Conservation (phyloP, 768 basidiomycete species). For the Pulveroboletus sp. region DNA sequence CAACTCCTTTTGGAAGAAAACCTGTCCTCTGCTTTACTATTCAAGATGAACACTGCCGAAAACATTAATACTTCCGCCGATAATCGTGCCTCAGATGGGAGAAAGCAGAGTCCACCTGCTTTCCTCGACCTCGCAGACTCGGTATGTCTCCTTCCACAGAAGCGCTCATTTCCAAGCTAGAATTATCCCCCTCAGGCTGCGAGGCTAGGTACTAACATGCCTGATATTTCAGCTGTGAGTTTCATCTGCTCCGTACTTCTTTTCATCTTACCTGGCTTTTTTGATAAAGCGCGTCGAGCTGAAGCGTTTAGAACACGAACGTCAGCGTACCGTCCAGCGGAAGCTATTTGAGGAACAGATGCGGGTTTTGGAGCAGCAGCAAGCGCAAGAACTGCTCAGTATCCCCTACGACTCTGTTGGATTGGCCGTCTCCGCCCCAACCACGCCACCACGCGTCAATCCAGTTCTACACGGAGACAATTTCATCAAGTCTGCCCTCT, state of each 20-base stretch:
- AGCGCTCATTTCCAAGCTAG: slow-evolving; percentile 7
- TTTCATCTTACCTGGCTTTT: slow-evolving; percentile 6
- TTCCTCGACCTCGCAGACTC: slow-evolving; percentile 93
- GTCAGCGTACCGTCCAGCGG: slow-evolving; percentile 80
- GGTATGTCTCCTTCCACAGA: slow-evolving; percentile 44
- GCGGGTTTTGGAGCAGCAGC: slow-evolving; percentile 87
- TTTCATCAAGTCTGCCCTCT: slow-evolving; percentile 38
- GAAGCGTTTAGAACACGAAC: slow-evolving; percentile 82
- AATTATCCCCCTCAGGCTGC: slow-evolving; percentile 50
- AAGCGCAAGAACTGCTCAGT: slow-evolving; percentile 77
- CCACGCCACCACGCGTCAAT: slow-evolving; percentile 79
- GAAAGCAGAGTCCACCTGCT: slow-evolving; percentile 85
- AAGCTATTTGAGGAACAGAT: slow-evolving; percentile 96
- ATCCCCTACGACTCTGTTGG: slow-evolving; percentile 63
- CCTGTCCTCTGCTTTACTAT: slow-evolving; percentile 38
- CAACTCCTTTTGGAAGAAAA: slow-evolving; percentile 49
- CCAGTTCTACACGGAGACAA: slow-evolving; percentile 60
- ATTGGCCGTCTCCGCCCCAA: slow-evolving; percentile 83
- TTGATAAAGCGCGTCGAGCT: slow-evolving; percentile 71
- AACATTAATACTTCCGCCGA: slow-evolving; percentile 69
- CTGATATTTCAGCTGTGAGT: slow-evolving; percentile 83
- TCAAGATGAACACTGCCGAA: slow-evolving; percentile 69
- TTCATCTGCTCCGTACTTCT: background rate
- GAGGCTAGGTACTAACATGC: slow-evolving; percentile 78
- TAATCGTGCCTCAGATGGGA: slow-evolving; percentile 64